A percentile compares a stretch with the other conserved stretches of the same genome.
Conservation (phyloP, 148 eudicot genomes). For the Dysphania ambrosioides region DNA sequence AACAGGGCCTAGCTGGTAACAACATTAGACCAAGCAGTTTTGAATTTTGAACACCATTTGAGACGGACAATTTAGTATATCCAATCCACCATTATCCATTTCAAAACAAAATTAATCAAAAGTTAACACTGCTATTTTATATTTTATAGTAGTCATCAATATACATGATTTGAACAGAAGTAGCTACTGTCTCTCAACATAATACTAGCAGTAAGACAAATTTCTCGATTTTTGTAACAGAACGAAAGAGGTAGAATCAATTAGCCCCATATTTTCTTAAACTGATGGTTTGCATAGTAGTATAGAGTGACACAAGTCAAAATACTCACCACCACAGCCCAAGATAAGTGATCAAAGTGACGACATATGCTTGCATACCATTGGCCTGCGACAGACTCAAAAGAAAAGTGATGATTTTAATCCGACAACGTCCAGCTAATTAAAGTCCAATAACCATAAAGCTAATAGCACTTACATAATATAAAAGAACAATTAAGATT, state of each 20-base stretch:
- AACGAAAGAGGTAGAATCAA: background rate
- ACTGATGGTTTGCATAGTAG: background rate
- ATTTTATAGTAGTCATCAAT: background rate
- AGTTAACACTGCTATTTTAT: background rate
- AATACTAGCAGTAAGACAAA: background rate
- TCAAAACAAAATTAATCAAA: background rate
- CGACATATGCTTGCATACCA: slow-evolving; percentile 74
- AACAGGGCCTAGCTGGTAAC: too few species aligned
- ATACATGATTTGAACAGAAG: background rate
- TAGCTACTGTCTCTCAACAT: too few species aligned
- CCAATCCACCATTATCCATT: background rate
- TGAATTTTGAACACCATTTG: background rate
- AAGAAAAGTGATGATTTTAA: slow-evolving; percentile 9
- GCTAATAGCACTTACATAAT: too few species aligned
- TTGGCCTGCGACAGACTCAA: slow-evolving; percentile 60
- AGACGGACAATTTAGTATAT: background rate
- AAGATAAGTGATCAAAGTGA: slow-evolving; percentile 75
- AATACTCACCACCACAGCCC: slow-evolving; percentile 85
- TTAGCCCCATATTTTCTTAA: background rate
- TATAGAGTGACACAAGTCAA: background rate
- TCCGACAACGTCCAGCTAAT: background rate
- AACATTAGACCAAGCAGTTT: background rate
- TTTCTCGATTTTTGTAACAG: background rate
- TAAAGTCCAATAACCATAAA: background rate
- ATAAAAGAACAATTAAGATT: background rate